phyloP scores from a whole-genome alignment of 2,329 filamentous ascomycete species.

The Fusarium newnesense region DNA sequence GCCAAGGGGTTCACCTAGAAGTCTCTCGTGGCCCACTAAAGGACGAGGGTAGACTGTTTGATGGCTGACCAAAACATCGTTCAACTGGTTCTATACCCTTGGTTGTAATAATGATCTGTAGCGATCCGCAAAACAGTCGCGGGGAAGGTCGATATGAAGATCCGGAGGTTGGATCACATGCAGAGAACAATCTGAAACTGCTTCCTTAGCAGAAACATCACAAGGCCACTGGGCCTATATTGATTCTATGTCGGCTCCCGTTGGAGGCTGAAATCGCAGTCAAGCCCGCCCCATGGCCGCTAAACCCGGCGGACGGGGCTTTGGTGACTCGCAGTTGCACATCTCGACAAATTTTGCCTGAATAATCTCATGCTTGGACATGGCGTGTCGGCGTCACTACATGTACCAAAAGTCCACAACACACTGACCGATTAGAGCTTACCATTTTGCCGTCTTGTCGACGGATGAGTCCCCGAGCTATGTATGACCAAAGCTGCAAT shows the following conservation, averaged over 20 bases:
- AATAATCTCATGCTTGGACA: constrained; percentile 31
- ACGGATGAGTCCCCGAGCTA: constrained; percentile 15
- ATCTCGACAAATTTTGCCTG: constrained; percentile 38
- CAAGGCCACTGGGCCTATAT: constrained; percentile 36
- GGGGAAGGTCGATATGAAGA: constrained; percentile 27
- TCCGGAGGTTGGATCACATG: constrained; percentile 23
- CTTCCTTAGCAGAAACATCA: constrained; percentile 30
- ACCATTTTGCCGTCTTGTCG: constrained; percentile 11
- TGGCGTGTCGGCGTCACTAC: constrained; percentile 30
- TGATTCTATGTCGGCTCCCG: constrained; percentile 40
- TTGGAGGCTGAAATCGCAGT: constrained; percentile 29
- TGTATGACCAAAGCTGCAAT: constrained; percentile 37
- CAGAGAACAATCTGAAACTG: constrained; percentile 32
- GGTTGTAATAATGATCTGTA: constrained; percentile 23
- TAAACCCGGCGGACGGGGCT: constrained; percentile 5
- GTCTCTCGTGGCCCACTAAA: constrained; percentile 23
- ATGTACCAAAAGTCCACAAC: constrained; percentile 30
- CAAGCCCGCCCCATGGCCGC: constrained; percentile 11
- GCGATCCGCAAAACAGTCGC: constrained; percentile 20
- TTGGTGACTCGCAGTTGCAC: constrained; percentile 30
- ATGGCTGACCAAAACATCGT: constrained; percentile 27
- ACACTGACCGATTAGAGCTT: constrained; percentile 1
- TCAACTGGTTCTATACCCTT: constrained; percentile 15
- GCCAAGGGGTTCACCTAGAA: constrained; percentile 18
- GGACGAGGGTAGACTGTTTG: constrained; percentile 10